phyloP scores from a whole-genome alignment of 1,139 yeast genomes.

The Sugiyamaella japonica region DNA sequence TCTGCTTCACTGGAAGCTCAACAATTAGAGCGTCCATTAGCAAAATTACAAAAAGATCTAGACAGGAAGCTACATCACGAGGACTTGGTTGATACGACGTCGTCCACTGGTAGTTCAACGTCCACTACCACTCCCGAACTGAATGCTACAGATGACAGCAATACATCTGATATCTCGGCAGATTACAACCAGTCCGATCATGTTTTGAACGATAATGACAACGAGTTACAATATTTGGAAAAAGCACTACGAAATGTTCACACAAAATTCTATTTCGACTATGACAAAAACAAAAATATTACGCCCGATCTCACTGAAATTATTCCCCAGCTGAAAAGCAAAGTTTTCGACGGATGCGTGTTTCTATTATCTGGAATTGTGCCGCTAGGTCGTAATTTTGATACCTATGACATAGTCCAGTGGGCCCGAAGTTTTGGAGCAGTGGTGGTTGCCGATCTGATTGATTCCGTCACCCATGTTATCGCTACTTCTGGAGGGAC shows the following conservation, averaged over 20 bases:
- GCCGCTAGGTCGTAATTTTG: constrained; percentile 72
- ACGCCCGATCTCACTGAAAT: constrained; percentile 46
- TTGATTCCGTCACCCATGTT: constrained; percentile 81
- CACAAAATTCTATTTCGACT: constrained; percentile 57
- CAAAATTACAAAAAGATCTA: constrained; percentile 74
- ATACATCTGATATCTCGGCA: constrained; percentile 1
- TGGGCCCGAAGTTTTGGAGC: constrained; percentile 97
- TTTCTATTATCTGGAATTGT: constrained; percentile 84
- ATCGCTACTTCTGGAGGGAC: constrained; percentile 76
- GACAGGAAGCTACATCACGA: constrained; percentile 51
- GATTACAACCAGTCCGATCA: constrained; percentile 36
- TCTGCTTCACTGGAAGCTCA: constrained; percentile 62
- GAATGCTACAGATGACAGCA: constrained; percentile 2
- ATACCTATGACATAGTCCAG: constrained; percentile 72
- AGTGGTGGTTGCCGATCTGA: constrained; percentile 69
- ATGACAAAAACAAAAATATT: constrained; percentile 31
- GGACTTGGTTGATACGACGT: neutral
- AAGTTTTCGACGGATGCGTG: constrained; percentile 66
- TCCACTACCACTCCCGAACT: neutral
- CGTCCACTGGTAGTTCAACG: neutral
- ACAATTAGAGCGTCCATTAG: constrained; percentile 76
- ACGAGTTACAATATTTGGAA: constrained; percentile 66
- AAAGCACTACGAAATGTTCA: constrained; percentile 66
- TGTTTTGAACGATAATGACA: constrained; percentile 75
- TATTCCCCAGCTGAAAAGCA: constrained; percentile 68